Percentiles rank a stretch among this genome's conserved stretches.
Evolutionary conservation across 148 eudicot genomes (phyloP).

Genomic region (Simmondsia chinensis): DNA sequence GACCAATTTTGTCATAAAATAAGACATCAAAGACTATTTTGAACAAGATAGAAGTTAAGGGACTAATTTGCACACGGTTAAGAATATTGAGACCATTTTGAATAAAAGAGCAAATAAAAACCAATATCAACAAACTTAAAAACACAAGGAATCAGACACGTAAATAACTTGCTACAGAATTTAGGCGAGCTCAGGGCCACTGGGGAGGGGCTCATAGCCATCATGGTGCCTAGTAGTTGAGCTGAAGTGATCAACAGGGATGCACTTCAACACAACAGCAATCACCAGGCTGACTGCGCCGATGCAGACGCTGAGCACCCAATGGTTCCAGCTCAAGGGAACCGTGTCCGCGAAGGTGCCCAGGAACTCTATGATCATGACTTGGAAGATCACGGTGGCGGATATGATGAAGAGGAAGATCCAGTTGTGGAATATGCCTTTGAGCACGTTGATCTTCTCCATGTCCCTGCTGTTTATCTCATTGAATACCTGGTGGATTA

Average conservation of each 20-base stretch:
- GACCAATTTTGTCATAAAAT: too few species aligned
- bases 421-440: constrained; percentile 61
- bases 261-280: constrained; percentile 48
- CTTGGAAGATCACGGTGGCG: constrained; percentile 51
- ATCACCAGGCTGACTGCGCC: constrained; percentile 49
- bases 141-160: too few species aligned
- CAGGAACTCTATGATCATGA: constrained; percentile 57
- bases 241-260: constrained; percentile 29
- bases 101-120: too few species aligned
- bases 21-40: too few species aligned
- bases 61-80: too few species aligned
- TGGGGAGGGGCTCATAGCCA: constrained; percentile 62
- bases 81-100: too few species aligned
- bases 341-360: constrained; percentile 65
- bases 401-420: constrained; percentile 42
- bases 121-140: too few species aligned
- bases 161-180: too few species aligned
- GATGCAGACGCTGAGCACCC: constrained; percentile 43
- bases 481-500: constrained; percentile 49
- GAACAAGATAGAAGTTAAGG: too few species aligned
- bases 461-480: constrained; percentile 84
- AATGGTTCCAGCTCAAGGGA: constrained; percentile 41
- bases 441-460: constrained; percentile 64
- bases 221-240: constrained; percentile 27
- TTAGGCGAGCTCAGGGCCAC: constrained; percentile 74